Evolutionary conservation across 805 yeast species (phyloP).

Genomic region (Torulaspora gathmanii): DNA sequence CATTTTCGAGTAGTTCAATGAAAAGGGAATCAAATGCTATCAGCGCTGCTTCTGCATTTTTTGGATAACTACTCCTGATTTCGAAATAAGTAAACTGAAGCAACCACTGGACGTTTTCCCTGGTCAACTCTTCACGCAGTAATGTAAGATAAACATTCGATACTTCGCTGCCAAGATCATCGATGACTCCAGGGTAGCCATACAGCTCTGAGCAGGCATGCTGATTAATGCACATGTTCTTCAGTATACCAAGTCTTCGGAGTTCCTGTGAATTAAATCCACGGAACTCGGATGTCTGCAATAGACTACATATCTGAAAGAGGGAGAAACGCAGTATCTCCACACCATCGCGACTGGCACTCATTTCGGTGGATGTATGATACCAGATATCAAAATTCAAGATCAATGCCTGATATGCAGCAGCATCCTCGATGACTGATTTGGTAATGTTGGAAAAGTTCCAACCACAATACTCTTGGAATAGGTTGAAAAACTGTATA

Average conservation of each 20-base stretch:
- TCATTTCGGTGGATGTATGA: slow-evolving; percentile 15
- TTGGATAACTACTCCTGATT: slow-evolving; percentile 34
- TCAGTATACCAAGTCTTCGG: slow-evolving; percentile 47
- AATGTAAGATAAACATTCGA: slow-evolving; percentile 28
- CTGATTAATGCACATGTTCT: slow-evolving; percentile 29
- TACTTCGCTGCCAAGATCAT: slow-evolving; percentile 35
- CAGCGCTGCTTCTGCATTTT: slow-evolving; percentile 32
- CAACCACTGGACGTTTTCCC: slow-evolving; percentile 51
- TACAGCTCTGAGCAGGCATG: slow-evolving; percentile 36
- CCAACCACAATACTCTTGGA: slow-evolving; percentile 55
- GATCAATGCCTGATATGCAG: slow-evolving; percentile 54
- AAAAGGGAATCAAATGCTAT: slow-evolving; percentile 29
- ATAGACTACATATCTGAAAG: slow-evolving; percentile 54
- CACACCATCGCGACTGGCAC: slow-evolving; percentile 24
- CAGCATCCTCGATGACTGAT: slow-evolving; percentile 52
- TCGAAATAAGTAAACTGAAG: slow-evolving; percentile 50
- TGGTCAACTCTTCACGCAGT: slow-evolving; percentile 46
- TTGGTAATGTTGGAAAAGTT: slow-evolving; percentile 46
- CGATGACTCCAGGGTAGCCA: slow-evolving; percentile 37
- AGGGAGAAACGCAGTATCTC: slow-evolving; percentile 51
- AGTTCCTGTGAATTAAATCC: slow-evolving; percentile 51
- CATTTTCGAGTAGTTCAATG: slow-evolving; percentile 38
- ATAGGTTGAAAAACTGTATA: slow-evolving; percentile 44
- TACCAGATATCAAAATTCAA: slow-evolving; percentile 63
- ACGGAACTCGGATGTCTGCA: slow-evolving; percentile 48